Conservation (phyloP, 805 yeast species). For the Blastobotrys chiropterorum region DNA sequence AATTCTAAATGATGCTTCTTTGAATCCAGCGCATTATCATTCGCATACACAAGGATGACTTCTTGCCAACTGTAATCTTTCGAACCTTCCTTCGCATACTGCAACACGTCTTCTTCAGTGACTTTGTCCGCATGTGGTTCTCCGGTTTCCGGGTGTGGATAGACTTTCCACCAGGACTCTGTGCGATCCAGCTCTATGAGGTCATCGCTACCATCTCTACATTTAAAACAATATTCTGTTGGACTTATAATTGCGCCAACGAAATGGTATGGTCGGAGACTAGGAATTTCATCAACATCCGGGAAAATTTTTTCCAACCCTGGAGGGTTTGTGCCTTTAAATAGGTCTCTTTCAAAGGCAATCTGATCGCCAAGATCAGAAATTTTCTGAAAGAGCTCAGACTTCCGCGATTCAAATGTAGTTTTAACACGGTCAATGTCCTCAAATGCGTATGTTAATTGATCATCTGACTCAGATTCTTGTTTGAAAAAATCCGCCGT, state of each 20-base stretch:
- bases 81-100: constrained; percentile 16
- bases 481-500: constrained; percentile 11
- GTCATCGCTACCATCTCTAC: not conserved
- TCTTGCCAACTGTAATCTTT: constrained; percentile 1
- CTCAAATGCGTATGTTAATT: constrained; percentile 7
- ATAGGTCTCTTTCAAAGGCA: constrained; percentile 6
- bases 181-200: not conserved
- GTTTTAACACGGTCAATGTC: constrained; percentile 11
- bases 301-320: constrained; percentile 8
- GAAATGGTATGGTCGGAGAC: constrained; percentile 15
- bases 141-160: not conserved
- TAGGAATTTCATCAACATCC: constrained; percentile 7
- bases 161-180: constrained; percentile 14
- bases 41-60: constrained; percentile 19
- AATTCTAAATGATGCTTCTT: constrained; percentile 8
- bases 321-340: constrained; percentile 9
- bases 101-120: constrained; percentile 14
- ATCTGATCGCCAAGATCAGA: not conserved
- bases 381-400: not conserved
- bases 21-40: constrained; percentile 14
- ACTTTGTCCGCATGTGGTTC: constrained; percentile 6
- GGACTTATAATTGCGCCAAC: constrained; percentile 19
- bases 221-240: constrained; percentile 17
- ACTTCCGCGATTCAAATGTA: constrained; percentile 8
- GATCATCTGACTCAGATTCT: not conserved